phyloP scores from a whole-genome alignment of 352 stramenopile species.

The Lagenidium giganteum region DNA sequence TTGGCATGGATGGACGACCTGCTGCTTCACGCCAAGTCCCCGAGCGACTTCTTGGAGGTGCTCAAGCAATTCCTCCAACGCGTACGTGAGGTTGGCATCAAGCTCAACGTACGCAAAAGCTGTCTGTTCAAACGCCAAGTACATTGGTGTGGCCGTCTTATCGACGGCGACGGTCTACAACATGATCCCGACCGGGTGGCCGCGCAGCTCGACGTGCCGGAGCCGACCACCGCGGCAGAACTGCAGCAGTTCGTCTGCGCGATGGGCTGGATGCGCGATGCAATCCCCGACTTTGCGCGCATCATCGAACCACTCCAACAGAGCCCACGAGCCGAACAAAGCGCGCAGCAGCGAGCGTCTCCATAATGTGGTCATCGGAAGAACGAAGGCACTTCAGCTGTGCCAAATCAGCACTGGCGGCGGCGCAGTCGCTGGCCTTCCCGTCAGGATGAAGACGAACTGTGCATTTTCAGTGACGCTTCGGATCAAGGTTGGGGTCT shows the following conservation, averaged over 20 bases:
- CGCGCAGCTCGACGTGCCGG: background rate
- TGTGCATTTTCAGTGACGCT: constrained; percentile 4
- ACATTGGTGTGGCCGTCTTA: constrained; percentile 10
- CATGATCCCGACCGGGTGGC: constrained; percentile 7
- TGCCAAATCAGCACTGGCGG: too few relatives aligned
- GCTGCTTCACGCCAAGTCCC: constrained; percentile 1
- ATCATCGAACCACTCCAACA: constrained; percentile 8
- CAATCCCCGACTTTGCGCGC: constrained; percentile 2
- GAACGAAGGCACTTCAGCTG: too few relatives aligned
- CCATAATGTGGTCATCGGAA: background rate
- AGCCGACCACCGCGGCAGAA: background rate
- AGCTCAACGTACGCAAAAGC: constrained; percentile 7
- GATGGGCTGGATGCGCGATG: background rate
- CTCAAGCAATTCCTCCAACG: constrained; percentile 1
- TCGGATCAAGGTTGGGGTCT: constrained; percentile 7
- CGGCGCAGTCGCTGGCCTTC: background rate
- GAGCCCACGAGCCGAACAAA: background rate
- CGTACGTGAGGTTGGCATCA: constrained; percentile 3
- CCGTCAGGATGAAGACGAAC: background rate
- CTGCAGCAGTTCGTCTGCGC: constrained; percentile 3
- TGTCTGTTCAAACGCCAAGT: background rate
- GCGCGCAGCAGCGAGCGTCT: background rate
- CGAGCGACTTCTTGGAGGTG: background rate
- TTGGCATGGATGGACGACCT: constrained; percentile 9
- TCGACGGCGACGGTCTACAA: background rate